phyloP scores from a whole-genome alignment of 2,329 filamentous ascomycete species.

The Fonsecaea erecta region DNA sequence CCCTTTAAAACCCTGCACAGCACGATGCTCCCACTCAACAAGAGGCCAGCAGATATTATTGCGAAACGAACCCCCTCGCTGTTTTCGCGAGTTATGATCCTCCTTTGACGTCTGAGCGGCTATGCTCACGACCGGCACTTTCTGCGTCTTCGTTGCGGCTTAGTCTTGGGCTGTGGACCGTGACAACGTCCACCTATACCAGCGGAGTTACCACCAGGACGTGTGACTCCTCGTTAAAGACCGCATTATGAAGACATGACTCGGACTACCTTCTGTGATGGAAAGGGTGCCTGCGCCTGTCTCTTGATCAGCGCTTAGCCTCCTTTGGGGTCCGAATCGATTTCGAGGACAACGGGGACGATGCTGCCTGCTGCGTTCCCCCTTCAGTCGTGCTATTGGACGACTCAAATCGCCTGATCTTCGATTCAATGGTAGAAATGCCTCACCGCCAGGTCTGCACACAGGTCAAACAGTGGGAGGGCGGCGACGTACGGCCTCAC shows the following conservation, averaged over 20 bases:
- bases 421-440: no score
- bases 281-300: slow-evolving; percentile 1
- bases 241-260: slow-evolving; percentile 1
- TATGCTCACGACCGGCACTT: background rate
- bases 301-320: slow-evolving; percentile 2
- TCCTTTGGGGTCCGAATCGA: background rate
- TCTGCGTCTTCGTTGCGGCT: background rate
- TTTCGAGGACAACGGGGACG: slow-evolving; percentile 1
- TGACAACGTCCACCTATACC: background rate
- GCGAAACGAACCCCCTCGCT: background rate
- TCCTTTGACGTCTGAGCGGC: background rate
- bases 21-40: background rate
- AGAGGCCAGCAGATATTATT: background rate
- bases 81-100: background rate
- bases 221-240: background rate
- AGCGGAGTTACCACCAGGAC: background rate
- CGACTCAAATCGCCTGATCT: no score
- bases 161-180: background rate
- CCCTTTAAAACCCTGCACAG: background rate
- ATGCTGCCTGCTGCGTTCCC: background rate
- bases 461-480: no score
- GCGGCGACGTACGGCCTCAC: no score
- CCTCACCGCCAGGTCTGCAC: no score
- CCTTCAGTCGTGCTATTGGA: no score
- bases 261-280: background rate